A percentile compares a stretch with the other conserved stretches of the same genome.
Evolutionary conservation across 108 stramenopile genomes (phyloP).

Genomic region (Discostella pseudostelligera): DNA sequence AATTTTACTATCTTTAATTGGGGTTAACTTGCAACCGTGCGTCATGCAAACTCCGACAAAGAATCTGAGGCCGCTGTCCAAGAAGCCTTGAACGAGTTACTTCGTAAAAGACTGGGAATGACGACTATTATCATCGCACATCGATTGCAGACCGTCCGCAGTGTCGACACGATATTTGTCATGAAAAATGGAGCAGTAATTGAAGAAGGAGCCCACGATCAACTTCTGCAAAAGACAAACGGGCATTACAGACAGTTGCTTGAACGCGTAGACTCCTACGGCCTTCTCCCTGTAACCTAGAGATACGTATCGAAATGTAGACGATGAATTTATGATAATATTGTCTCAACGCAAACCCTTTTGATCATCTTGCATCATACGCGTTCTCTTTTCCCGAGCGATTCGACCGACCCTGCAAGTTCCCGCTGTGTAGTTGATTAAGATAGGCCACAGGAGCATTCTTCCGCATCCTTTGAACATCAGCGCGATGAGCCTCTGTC

Average conservation of each 20-base stretch:
- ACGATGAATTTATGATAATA: too few species aligned
- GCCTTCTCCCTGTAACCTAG: conserved; percentile 23
- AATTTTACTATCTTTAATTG: not conserved
- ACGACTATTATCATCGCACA: conserved; percentile 89
- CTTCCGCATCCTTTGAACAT: conserved; percentile 33
- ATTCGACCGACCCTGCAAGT: too few species aligned
- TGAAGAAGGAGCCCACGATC: conserved; percentile 81
- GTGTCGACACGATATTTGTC: conserved; percentile 83
- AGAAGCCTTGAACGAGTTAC: conserved; percentile 73
- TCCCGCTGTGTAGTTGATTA: conserved; percentile 63
- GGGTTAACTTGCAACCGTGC: conserved; percentile 45
- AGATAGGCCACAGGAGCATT: conserved; percentile 63
- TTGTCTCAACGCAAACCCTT: too few species aligned
- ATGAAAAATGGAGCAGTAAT: conserved; percentile 67
- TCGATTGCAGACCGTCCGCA: conserved; percentile 78
- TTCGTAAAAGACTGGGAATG: conserved; percentile 49
- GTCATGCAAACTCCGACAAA: too few species aligned
- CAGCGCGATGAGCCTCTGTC: conserved; percentile 28
- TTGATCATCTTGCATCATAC: too few species aligned
- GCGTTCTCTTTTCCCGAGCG: too few species aligned
- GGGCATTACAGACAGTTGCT: conserved; percentile 54
- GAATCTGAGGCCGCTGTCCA: conserved; percentile 83
- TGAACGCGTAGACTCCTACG: conserved; percentile 44
- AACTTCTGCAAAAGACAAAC: conserved; percentile 51
- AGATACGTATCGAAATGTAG: too few species aligned